Conservation (phyloP, 345 rosid species). For the Corchorus olitorius region DNA sequence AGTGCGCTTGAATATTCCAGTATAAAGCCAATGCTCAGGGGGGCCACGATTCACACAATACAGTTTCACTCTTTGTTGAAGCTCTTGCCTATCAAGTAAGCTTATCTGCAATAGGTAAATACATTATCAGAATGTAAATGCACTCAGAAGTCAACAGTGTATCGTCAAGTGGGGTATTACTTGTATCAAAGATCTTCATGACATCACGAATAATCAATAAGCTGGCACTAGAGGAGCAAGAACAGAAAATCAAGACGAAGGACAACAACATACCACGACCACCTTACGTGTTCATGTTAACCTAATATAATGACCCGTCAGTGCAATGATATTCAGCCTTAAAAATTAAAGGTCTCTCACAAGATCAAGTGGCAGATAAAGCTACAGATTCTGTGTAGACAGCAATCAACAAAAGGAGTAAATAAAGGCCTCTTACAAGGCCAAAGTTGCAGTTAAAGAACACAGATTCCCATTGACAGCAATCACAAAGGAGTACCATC, state of each 20-base stretch:
- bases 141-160: neutral
- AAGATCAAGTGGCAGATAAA: neutral
- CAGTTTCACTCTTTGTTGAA: constrained; percentile 63
- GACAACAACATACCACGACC: neutral
- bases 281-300: neutral
- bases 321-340: neutral
- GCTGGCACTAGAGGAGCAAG: neutral
- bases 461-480: neutral
- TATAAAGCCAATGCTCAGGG: constrained; percentile 86
- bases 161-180: constrained; percentile 2
- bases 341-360: neutral
- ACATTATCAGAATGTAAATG: constrained; percentile 14
- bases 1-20: constrained; percentile 77
- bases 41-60: constrained; percentile 69
- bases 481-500: neutral
- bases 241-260: neutral
- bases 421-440: neutral
- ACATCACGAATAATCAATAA: neutral
- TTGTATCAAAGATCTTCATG: constrained; percentile 1
- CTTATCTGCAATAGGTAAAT: constrained; percentile 51
- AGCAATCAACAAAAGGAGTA: too few relatives aligned
- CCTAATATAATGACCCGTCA: neutral
- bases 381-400: too few relatives aligned
- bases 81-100: constrained; percentile 81
- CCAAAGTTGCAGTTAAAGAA: neutral